A percentile compares a stretch with the other conserved stretches of the same genome.
These are phyloP conservation scores for Cerioporus squamosus DNA, from an alignment of 1,284 basidiomycete genomes.

Conservation along the genomic window DNA sequence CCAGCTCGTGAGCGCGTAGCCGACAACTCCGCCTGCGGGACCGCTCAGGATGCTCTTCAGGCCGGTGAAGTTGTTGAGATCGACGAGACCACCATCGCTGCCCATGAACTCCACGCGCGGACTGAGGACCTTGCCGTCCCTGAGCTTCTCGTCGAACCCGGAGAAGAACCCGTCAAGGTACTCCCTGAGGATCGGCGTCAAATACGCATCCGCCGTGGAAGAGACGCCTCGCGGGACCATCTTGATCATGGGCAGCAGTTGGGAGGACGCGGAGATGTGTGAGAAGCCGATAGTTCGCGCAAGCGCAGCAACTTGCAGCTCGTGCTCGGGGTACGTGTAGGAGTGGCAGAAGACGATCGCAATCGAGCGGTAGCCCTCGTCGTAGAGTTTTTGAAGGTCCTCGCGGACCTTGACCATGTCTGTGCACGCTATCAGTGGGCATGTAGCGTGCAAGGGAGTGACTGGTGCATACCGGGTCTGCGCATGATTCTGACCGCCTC, in stretches of 20 bases:
- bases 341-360: slow-evolving; percentile 91
- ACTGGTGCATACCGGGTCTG: slow-evolving; percentile 59
- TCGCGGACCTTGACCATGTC: slow-evolving; percentile 54
- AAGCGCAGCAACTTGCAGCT: slow-evolving; percentile 72
- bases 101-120: slow-evolving; percentile 86
- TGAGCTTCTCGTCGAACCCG: slow-evolving; percentile 82
- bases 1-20: slow-evolving; percentile 86
- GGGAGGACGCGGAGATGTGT: slow-evolving; percentile 88
- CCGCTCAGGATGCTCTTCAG: slow-evolving; percentile 89
- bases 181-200: slow-evolving; percentile 85
- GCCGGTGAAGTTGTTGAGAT: slow-evolving; percentile 85
- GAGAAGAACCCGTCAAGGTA: slow-evolving; percentile 94
- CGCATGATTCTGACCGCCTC: slow-evolving; percentile 90
- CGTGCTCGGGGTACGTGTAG: slow-evolving; percentile 90
- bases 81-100: slow-evolving; percentile 86
- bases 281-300: slow-evolving; percentile 83
- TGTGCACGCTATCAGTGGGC: slow-evolving; percentile 27
- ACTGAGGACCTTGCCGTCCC: slow-evolving; percentile 48
- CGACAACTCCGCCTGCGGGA: slow-evolving; percentile 89
- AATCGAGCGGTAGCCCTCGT: slow-evolving; percentile 80
- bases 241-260: slow-evolving; percentile 93
- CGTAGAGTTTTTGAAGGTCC: slow-evolving; percentile 73
- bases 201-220: slow-evolving; percentile 94
- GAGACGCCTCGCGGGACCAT: slow-evolving; percentile 94
- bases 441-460: background rate